Percentiles rank a stretch among this genome's conserved stretches.
These are phyloP conservation scores for Herpotrichia juniperi DNA, from an alignment of 2,329 filamentous ascomycete species.

Conservation along the genomic window DNA sequence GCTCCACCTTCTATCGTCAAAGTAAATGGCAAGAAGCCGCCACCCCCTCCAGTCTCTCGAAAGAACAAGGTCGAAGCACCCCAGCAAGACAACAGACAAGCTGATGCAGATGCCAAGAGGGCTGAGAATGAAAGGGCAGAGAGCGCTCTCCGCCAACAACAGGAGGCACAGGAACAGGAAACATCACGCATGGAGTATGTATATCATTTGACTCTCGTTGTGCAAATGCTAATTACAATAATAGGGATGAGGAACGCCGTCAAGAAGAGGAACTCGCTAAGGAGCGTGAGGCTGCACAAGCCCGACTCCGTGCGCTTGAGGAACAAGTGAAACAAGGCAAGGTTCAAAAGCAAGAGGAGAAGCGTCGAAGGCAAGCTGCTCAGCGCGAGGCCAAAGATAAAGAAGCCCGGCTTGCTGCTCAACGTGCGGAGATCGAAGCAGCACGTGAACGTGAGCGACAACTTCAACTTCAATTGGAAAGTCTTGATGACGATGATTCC, in stretches of 20 bases:
- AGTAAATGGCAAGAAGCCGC: conserved; percentile 55
- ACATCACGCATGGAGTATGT: conserved; percentile 84
- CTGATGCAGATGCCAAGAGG: conserved; percentile 63
- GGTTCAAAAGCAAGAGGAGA: conserved; percentile 95
- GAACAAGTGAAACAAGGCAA: conserved; percentile 94
- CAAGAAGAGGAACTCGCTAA: conserved; percentile 81
- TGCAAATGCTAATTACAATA: conserved; percentile 31
- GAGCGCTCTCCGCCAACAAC: conserved; percentile 68
- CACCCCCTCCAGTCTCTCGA: conserved; percentile 73
- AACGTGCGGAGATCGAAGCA: conserved; percentile 89
- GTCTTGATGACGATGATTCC: conserved; percentile 69
- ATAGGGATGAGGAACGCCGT: conserved; percentile 72
- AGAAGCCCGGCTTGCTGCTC: conserved; percentile 80
- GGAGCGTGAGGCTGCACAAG: conserved; percentile 80
- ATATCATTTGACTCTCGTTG: not conserved
- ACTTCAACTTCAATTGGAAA: conserved; percentile 85
- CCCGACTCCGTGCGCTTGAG: conserved; percentile 85
- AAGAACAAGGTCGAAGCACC: conserved; percentile 66
- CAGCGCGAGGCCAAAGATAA: conserved; percentile 86
- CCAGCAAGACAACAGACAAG: conserved; percentile 62
- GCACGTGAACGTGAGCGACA: conserved; percentile 89
- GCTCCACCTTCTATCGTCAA: conserved; percentile 62
- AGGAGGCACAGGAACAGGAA: conserved; percentile 75
- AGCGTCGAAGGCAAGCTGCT: conserved; percentile 87
- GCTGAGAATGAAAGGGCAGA: conserved; percentile 63